phyloP scores from a whole-genome alignment of 441 rosid genomes.

The Arabidopsis hybrid region DNA sequence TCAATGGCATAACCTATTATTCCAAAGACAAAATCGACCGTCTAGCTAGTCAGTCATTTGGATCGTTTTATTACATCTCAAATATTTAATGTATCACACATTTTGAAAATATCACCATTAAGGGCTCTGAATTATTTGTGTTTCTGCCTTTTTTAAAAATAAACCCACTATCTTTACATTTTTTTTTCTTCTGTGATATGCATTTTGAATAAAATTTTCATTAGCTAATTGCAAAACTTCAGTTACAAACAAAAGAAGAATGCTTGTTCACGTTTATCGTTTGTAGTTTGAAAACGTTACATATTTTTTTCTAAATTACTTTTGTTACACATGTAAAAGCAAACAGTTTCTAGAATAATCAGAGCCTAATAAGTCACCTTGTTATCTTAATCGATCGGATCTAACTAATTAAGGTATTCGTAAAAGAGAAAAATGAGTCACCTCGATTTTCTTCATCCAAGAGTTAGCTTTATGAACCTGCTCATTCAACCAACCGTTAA shows the following conservation, averaged over 20 bases:
- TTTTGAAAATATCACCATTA: not conserved
- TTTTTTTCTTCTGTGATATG: no score
- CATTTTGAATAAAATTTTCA: not conserved
- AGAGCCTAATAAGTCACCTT: slow-evolving; percentile 1
- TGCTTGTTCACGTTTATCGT: slow-evolving; percentile 9
- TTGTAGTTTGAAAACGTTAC: not conserved
- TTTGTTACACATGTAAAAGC: slow-evolving; percentile 2
- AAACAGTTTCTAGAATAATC: not conserved
- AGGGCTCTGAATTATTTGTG: not conserved
- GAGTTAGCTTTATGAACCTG: slow-evolving; percentile 76
- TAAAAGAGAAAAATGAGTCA: slow-evolving; percentile 1
- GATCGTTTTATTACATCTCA: not conserved
- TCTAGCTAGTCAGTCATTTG: not conserved
- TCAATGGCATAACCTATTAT: not conserved
- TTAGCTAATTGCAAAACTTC: not conserved
- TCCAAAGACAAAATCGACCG: not conserved
- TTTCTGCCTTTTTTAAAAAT: not conserved
- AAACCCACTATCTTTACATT: not conserved
- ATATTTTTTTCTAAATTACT: not conserved
- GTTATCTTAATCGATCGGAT: not conserved
- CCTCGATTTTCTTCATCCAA: slow-evolving; percentile 97
- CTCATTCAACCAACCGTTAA: slow-evolving; percentile 88
- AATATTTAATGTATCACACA: not conserved
- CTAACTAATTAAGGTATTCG: not conserved
- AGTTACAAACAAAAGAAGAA: not conserved